Base-by-base conservation (phyloP, 208 protist species). In the Balamuthia mandrillaris region DNA sequence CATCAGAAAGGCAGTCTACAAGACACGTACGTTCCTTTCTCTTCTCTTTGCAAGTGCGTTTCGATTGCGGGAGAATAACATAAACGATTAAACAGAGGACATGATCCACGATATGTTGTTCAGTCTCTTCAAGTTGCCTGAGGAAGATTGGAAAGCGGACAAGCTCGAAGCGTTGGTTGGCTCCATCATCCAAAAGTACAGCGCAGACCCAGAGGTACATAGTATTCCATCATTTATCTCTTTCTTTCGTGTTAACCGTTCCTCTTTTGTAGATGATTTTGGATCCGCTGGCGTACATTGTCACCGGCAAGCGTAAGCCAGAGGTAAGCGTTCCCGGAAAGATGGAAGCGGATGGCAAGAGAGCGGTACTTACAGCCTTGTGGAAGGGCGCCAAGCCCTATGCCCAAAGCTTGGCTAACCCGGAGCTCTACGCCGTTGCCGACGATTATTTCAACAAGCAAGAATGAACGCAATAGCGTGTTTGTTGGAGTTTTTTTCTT, bases 351-450 rank as follows among this genome's bases (percentile, higher is more conserved):
- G 24, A 51, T 10, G 63, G 63, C 63, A 74, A 74, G 39, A 41
- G 49, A 41, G 18, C 42, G 63, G 14, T n/a, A 10, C 37, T 74
- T 18, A 51, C 42, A 33, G 4, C 39, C 39, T 51, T 74, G 63
- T 74, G 63, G 63, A 74, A 74, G 63, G 63, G 63, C 33, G 42
- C 63, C 39, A 41, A 51, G 63, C 63, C 63, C 39, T 74, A 74
- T 24, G 39, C 49, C 18, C 63, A 74, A 27, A 74, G 63, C 63
- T 51, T 74, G 7, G 63, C 63, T 27, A 74, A 74, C 37, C n/a
- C n/a, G n/a, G n/a, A n/a, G n/a, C n/a, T n/a, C n/a, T n/a, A n/a
- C n/a, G n/a, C n/a, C n/a, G n/a, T n/a, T n/a, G n/a, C n/a, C n/a
- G n/a, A n/a, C n/a, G n/a, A n/a, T n/a, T n/a, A n/a, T n/a, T n/a